Conservation (phyloP, 1,139 yeast genomes). For the Diutina pseudorugosa region DNA sequence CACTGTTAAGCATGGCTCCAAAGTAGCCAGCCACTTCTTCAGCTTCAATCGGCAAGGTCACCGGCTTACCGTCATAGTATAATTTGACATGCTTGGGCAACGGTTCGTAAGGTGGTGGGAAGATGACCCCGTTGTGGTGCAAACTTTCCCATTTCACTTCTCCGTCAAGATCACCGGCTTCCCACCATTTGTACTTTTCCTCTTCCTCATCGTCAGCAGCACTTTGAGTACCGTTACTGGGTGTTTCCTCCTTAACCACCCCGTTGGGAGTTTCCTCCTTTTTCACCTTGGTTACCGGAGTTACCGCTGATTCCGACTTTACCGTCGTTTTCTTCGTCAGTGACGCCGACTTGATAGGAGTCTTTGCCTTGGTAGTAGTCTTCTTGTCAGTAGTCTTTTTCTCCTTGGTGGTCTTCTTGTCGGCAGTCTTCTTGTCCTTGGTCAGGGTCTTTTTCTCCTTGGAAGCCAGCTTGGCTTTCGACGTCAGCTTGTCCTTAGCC, state of each 20-base stretch:
- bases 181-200: slow-evolving; percentile 78
- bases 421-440: too few species aligned
- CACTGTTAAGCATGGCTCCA: slow-evolving; percentile 81
- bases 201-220: slow-evolving; percentile 40
- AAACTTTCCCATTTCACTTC: slow-evolving; percentile 77
- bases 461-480: background rate
- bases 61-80: slow-evolving; percentile 65
- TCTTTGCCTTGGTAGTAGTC: background rate
- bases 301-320: background rate
- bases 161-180: slow-evolving; percentile 50
- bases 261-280: slow-evolving; percentile 4
- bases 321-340: background rate
- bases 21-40: slow-evolving; percentile 96
- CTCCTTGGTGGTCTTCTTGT: too few species aligned
- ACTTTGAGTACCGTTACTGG: background rate
- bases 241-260: slow-evolving; percentile 4
- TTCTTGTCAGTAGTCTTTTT: too few species aligned
- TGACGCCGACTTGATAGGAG: background rate
- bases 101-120: slow-evolving; percentile 87
- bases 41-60: slow-evolving; percentile 63
- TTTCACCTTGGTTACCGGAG: background rate
- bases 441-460: too few species aligned
- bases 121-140: slow-evolving; percentile 82
- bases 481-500: slow-evolving; percentile 2
- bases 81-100: slow-evolving; percentile 71